These are phyloP conservation scores for Trifolium fragiferum DNA, from an alignment of 306 rosid species.

Conservation along the genomic window DNA sequence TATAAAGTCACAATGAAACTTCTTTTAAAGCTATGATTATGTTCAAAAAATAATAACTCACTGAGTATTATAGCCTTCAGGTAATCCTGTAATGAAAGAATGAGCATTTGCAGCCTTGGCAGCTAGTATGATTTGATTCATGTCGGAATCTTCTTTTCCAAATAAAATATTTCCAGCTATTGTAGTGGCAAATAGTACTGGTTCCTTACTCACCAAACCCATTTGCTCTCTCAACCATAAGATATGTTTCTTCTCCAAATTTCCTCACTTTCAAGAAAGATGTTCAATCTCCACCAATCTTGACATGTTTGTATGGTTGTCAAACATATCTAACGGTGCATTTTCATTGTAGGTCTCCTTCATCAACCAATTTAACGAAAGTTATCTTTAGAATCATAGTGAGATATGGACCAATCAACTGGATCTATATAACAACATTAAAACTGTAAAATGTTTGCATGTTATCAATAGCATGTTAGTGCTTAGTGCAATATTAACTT, in stretches of 20 bases:
- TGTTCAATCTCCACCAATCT: conserved; percentile 23
- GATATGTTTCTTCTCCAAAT: too few species aligned
- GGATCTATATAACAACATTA: too few species aligned
- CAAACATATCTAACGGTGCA: too few species aligned
- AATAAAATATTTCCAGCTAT: conserved; percentile 72
- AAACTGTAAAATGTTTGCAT: too few species aligned
- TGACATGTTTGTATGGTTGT: conserved; percentile 19
- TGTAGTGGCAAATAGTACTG: conserved; percentile 79
- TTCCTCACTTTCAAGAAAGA: too few species aligned
- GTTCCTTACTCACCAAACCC: conserved; percentile 90
- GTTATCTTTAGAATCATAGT: too few species aligned
- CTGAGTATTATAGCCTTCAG: conserved; percentile 75
- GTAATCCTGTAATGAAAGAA: conserved; percentile 77
- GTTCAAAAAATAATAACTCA: conserved; percentile 19
- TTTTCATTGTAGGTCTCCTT: too few species aligned
- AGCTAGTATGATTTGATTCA: conserved; percentile 71
- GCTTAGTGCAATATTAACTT: too few species aligned
- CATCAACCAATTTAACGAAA: too few species aligned
- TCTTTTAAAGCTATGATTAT: neutral
- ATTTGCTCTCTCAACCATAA: conserved; percentile 85
- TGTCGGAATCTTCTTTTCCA: conserved; percentile 66
- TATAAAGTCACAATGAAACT: neutral
- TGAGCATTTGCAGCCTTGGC: conserved; percentile 84
- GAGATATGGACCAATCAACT: too few species aligned
- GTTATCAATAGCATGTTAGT: too few species aligned